Evolutionary conservation across 1,139 yeast species (phyloP), one percentile per base, ranked within the genome.

Genomic region (Nakaseomyces sp.): DNA sequence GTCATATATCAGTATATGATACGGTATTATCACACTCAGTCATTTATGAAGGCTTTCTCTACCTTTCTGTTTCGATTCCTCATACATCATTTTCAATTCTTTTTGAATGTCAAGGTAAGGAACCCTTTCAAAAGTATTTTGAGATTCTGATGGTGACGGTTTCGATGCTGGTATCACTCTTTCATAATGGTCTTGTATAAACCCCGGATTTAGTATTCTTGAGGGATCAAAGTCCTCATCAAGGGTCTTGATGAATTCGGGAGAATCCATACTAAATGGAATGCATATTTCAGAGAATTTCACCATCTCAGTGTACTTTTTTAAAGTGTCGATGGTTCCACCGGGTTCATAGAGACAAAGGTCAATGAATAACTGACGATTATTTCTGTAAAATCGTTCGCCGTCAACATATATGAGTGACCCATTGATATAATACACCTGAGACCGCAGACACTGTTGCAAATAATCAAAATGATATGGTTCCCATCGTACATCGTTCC

Each of bases 261-360:
- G 67, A 3, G 77, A 63, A 50, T 79, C 87, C 64, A 72, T 66
- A 0, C 73, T 75, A 9, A 50, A 45, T 0, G 81, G 80, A 1
- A 83, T 69, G 29, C 67, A 56, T 15, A 80, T 57, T 15, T 60
- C 59, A 8, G 65, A 64, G 28, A 63, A 56, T 33, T 66, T 65
- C 2, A 63, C 63, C 25, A 67, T 46, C 15, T 50, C 54, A 2
- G 44, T 38, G 24, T 44, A 47, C 10, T 42, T 31, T 4, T 40
- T 22, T 18, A 38, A 16, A 7, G 6, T n/a, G 13, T 22, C 13
- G 12, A 12, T 26, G n/a, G 30, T 22, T 16, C n/a, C n/a, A 5
- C 15, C 25, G n/a, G 7, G 13, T 17, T 32, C 25, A 4, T 18
- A 12, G 13, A 32, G 25, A 18, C 37, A 32, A 7, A 32, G 25